Evolutionary conservation across 345 rosid genomes (phyloP).

Genomic region (Passiflora organensis): DNA sequence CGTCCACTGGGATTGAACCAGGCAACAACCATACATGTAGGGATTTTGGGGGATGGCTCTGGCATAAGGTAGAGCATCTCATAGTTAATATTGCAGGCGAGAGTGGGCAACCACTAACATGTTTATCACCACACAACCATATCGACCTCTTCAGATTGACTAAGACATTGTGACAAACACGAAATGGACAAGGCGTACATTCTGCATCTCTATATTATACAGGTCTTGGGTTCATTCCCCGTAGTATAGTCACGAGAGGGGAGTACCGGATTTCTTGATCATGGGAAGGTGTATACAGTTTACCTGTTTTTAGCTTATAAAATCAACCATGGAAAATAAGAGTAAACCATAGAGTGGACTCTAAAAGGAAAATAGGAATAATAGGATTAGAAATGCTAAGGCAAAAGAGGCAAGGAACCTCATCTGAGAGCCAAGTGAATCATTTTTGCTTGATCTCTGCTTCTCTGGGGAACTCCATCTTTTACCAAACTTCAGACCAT

Average conservation of each 20-base stretch:
- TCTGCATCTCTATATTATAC: not conserved
- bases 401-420: conserved; percentile 5
- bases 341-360: not conserved
- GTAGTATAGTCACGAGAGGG: not conserved
- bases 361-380: not conserved
- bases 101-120: conserved; percentile 16
- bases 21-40: too few relatives aligned
- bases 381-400: not conserved
- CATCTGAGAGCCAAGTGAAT: not conserved
- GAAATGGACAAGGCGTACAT: not conserved
- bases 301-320: not conserved
- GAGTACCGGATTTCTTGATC: not conserved
- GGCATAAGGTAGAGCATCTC: conserved; percentile 4
- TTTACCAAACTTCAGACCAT: conserved; percentile 4
- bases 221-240: not conserved
- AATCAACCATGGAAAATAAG: not conserved
- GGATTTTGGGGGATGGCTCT: too few relatives aligned
- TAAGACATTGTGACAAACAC: too few relatives aligned
- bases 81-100: conserved; percentile 4
- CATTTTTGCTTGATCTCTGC: not conserved
- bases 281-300: not conserved
- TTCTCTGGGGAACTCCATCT: not conserved
- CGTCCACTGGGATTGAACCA: too few relatives aligned
- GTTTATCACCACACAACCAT: conserved; percentile 1
- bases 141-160: not conserved